These are phyloP conservation scores for Insectozyma bohioensis DNA, from an alignment of 1,139 yeast genomes.

Conservation along the genomic window DNA sequence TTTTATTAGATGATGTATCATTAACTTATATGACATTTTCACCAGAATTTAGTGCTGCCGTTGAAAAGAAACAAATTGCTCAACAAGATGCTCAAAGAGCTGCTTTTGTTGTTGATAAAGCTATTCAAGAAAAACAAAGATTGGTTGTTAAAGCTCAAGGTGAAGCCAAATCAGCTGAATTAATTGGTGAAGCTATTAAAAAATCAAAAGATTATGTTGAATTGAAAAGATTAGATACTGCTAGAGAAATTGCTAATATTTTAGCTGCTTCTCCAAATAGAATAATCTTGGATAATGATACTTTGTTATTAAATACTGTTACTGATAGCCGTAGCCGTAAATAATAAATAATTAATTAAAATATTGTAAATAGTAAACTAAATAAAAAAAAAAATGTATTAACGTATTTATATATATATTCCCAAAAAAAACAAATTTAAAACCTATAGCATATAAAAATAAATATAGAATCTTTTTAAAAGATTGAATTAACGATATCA, in stretches of 20 bases:
- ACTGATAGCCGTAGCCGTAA: conserved; percentile 50
- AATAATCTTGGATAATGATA: conserved; percentile 87
- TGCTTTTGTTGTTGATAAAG: conserved; percentile 94
- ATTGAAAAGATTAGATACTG: conserved; percentile 94
- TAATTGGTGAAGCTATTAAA: conserved; percentile 98
- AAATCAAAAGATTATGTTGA: conserved; percentile 95
- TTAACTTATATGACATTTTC: conserved; percentile 94
- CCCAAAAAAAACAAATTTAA: conserved; percentile 1
- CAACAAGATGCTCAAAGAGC: conserved; percentile 99
- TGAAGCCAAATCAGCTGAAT: conserved; percentile 97
- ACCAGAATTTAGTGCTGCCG: conserved; percentile 97
- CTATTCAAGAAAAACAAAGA: conserved; percentile 96
- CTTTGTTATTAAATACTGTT: conserved; percentile 85
- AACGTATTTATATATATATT: conserved; percentile 1
- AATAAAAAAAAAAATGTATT: conserved; percentile 1
- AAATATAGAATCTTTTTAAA: conserved; percentile 35
- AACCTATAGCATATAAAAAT: too few relatives aligned
- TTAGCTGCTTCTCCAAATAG: conserved; percentile 87
- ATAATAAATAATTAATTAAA: conserved; percentile 1
- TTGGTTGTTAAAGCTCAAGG: conserved; percentile 96
- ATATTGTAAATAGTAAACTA: conserved; percentile 5
- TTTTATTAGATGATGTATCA: conserved; percentile 90
- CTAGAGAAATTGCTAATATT: conserved; percentile 89
- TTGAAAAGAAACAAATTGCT: conserved; percentile 98
- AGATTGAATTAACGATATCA: conserved; percentile 81